Conservation (phyloP, 345 rosid species). For the Euclidium syriacum region DNA sequence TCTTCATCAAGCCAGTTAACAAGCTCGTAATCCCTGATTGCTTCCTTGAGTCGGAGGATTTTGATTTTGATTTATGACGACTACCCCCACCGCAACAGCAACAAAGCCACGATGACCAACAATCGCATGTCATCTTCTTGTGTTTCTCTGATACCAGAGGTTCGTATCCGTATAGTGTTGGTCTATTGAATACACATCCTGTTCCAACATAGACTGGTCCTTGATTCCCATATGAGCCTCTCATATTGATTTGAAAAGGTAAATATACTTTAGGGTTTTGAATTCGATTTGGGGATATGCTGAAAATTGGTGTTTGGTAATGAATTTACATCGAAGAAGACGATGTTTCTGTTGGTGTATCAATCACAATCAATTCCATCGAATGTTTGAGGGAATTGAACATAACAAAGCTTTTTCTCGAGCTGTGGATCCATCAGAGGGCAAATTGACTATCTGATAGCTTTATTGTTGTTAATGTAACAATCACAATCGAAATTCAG, state of each 20-base stretch:
- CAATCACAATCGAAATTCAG: conserved; percentile 84
- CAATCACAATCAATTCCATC: too few relatives aligned
- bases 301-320: too few relatives aligned
- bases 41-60: conserved; percentile 53
- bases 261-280: too few relatives aligned
- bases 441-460: conserved; percentile 77
- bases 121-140: conserved; percentile 80
- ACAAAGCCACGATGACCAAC: conserved; percentile 82
- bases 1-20: conserved; percentile 37
- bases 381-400: too few relatives aligned
- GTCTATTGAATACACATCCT: conserved; percentile 74
- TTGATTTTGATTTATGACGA: too few relatives aligned
- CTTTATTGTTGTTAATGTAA: conserved; percentile 71
- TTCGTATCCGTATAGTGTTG: conserved; percentile 73
- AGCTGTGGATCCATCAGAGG: conserved; percentile 80
- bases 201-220: conserved; percentile 86
- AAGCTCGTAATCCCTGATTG: conserved; percentile 41
- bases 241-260: conserved; percentile 54
- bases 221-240: conserved; percentile 67
- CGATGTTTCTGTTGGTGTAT: too few relatives aligned
- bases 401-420: conserved; percentile 79
- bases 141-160: conserved; percentile 68
- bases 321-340: too few relatives aligned
- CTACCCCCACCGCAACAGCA: conserved; percentile 76
- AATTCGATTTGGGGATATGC: too few relatives aligned